Conservation (phyloP, 495 filamentous ascomycete species). For the Aspergillus haitiensis region DNA sequence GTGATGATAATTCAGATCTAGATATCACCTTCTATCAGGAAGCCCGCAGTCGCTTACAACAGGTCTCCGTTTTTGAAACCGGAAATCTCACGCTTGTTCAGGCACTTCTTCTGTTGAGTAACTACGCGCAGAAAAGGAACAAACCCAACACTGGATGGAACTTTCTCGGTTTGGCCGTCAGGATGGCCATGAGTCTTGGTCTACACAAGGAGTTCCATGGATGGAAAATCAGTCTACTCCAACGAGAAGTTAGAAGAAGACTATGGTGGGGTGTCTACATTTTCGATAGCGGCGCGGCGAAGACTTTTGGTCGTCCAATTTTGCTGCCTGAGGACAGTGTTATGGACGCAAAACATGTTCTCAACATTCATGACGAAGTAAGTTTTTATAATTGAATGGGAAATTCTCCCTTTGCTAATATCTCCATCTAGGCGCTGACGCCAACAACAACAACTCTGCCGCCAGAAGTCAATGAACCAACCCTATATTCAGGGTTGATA, state of each 20-base stretch:
- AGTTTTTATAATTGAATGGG: neutral
- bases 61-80: conserved; percentile 50
- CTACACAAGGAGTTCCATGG: conserved; percentile 56
- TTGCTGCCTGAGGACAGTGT: conserved; percentile 49
- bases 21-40: conserved; percentile 52
- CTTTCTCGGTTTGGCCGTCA: conserved; percentile 50
- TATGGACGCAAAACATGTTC: conserved; percentile 47
- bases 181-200: conserved; percentile 56
- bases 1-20: conserved; percentile 49
- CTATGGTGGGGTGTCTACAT: conserved; percentile 53
- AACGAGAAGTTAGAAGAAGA: conserved; percentile 47
- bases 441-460: conserved; percentile 45
- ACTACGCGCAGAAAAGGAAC: conserved; percentile 57
- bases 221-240: conserved; percentile 54
- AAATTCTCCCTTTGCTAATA: conserved; percentile 5
- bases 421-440: conserved; percentile 35
- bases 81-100: conserved; percentile 55
- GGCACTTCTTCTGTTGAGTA: conserved; percentile 51
- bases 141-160: conserved; percentile 60
- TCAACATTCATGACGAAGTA: conserved; percentile 52
- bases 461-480: conserved; percentile 43
- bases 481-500: conserved; percentile 51
- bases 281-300: conserved; percentile 50
- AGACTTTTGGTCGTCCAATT: conserved; percentile 50
- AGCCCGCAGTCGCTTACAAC: conserved; percentile 44